Percentiles rank a stretch among this genome's conserved stretches.
These are phyloP conservation scores for Neurospora sp. DNA, from an alignment of 2,329 filamentous ascomycete genomes.

Conservation along the genomic window DNA sequence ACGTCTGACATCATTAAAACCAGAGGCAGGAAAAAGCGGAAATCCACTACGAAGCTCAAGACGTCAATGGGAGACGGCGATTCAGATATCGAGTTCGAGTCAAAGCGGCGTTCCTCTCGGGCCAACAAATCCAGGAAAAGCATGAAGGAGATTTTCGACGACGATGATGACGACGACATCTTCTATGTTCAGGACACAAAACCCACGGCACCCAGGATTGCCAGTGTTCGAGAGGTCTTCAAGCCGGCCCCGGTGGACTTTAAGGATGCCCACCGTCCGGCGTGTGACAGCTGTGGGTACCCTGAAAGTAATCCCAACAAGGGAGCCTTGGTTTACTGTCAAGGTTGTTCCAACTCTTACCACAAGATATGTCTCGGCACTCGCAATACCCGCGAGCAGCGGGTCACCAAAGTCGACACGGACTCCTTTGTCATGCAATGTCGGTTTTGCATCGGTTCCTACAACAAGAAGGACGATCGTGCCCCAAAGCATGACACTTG, in stretches of 20 bases:
- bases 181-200: conserved; percentile 40
- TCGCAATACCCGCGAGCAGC: conserved; percentile 66
- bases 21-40: conserved; percentile 8
- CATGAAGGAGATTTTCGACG: conserved; percentile 41
- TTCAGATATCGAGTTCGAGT: conserved; percentile 42
- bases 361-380: conserved; percentile 75
- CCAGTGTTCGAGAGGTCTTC: conserved; percentile 67
- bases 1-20: conserved; percentile 19
- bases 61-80: conserved; percentile 5
- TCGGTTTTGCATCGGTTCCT: conserved; percentile 64
- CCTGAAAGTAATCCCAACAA: conserved; percentile 42
- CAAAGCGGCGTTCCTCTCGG: conserved; percentile 38
- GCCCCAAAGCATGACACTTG: conserved; percentile 66
- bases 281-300: conserved; percentile 63
- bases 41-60: conserved; percentile 2
- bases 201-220: conserved; percentile 39
- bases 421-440: conserved; percentile 83
- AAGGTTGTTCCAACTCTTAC: conserved; percentile 78
- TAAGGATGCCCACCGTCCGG: conserved; percentile 53
- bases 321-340: conserved; percentile 72
- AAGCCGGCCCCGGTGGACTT: conserved; percentile 58
- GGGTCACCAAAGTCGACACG: conserved; percentile 73
- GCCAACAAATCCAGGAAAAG: conserved; percentile 31
- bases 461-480: conserved; percentile 55
- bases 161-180: conserved; percentile 52